Conservation (phyloP, 2,329 filamentous ascomycete genomes). For the Falciphora oryzae region DNA sequence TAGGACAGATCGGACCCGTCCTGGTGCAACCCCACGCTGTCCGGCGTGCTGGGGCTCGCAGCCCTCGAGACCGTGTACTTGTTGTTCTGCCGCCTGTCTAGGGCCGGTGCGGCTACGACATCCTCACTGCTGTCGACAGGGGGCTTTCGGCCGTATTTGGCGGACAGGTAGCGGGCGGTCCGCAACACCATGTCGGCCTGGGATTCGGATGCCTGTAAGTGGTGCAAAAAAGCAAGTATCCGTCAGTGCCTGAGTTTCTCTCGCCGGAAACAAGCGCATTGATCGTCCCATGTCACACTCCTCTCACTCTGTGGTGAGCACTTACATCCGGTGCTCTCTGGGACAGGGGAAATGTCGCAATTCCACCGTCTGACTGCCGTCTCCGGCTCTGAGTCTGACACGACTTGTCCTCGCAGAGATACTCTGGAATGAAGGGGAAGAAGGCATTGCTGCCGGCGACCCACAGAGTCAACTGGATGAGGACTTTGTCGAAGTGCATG, state of each 20-base stretch:
- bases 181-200: conserved; percentile 1
- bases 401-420: conserved; percentile 20
- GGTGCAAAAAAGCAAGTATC: background rate
- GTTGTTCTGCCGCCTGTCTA: conserved; percentile 36
- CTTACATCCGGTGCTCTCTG: conserved; percentile 31
- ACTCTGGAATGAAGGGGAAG: conserved; percentile 35
- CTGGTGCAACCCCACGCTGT: conserved; percentile 53
- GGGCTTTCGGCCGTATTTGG: conserved; percentile 1
- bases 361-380: conserved; percentile 11
- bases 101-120: conserved; percentile 9
- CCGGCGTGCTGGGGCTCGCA: conserved; percentile 34
- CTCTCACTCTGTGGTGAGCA: conserved; percentile 11
- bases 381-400: conserved; percentile 15
- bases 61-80: conserved; percentile 42
- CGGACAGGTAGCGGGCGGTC: conserved; percentile 5
- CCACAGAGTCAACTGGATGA: conserved; percentile 44
- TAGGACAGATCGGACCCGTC: conserved; percentile 63
- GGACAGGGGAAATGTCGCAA: conserved; percentile 36
- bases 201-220: conserved; percentile 4
- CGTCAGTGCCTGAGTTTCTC: background rate
- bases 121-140: background rate
- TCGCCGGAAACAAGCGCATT: background rate
- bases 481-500: conserved; percentile 35
- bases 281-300: background rate
- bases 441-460: conserved; percentile 41